Base-by-base conservation (phyloP, 306 rosid species). In the Pyrus betulifolia region DNA sequence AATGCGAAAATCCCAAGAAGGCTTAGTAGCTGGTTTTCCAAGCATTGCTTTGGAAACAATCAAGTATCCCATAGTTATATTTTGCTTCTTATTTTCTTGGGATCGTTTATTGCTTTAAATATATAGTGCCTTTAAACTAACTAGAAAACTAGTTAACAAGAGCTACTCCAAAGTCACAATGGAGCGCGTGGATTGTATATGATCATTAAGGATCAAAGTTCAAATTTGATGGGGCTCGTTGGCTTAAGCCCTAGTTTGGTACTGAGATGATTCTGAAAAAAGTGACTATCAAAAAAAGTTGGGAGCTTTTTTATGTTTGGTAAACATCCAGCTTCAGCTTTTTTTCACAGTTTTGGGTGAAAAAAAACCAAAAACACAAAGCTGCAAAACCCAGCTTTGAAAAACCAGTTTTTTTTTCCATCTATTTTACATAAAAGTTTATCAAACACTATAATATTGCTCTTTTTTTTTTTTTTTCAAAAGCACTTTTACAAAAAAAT, bases 1-100 rank as follows among this genome's bases (percentile, higher is more conserved):
- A 85, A 62, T 42, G 84, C 66, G 89, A 81, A 80, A 84, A 84
- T 92, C 93, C 91, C 93, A 79, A 89, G 93, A 88, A 84, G 83
- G 82, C 80, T 82, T 70, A 75, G 80, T 77, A 82, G 81, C 86
- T 87, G 82, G 82, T 86, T 87, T 89, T 85, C 93, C 87, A 8
- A 76, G 18, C 78, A 73, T 92, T 88, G 93, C 97, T 88, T 92
- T 38, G 51, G 38, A 51, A 78, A 84, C 91, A 92, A 89, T 92
- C 95, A 86, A 86, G 75, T 77, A 82, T 81, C 82, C 70, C 25
- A 80, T 82, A 82, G 72, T 74, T 78, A 78, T 78, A 69, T 82
- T 66, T 70, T 40, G 22, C 28, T 30, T 76, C 49, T 84, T 60
- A 67, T 65, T 78, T 86, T 83, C 84, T 92, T 69, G 93, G 96